Conservation (phyloP, 495 filamentous ascomycete species). For the Penicillium crystallinum region DNA sequence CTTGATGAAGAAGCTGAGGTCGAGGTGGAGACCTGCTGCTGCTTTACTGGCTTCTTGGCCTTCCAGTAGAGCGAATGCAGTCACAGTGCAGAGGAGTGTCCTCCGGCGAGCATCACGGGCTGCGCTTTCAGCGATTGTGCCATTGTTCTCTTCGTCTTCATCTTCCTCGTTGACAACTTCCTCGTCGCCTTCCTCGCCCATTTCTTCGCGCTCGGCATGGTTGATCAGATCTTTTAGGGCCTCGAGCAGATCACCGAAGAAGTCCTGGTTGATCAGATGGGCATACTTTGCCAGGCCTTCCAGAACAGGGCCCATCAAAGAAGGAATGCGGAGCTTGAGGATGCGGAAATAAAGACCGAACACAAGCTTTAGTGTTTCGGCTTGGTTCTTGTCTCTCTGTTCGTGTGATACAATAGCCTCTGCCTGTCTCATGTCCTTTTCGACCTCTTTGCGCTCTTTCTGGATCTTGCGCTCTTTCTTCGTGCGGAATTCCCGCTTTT, state of each 20-base stretch:
- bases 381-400: constrained; percentile 85
- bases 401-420: constrained; percentile 88
- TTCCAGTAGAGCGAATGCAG: constrained; percentile 86
- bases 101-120: constrained; percentile 70
- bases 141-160: constrained; percentile 37
- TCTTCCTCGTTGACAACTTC: constrained; percentile 24
- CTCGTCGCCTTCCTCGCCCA: constrained; percentile 44
- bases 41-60: constrained; percentile 74
- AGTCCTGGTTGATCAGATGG: constrained; percentile 95
- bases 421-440: constrained; percentile 90
- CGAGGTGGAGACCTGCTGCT: constrained; percentile 66
- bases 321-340: constrained; percentile 66
- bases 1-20: constrained; percentile 89
- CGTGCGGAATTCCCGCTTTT: constrained; percentile 69
- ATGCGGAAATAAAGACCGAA: constrained; percentile 94
- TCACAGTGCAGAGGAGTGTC: constrained; percentile 89
- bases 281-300: constrained; percentile 90
- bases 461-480: constrained; percentile 69
- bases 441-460: constrained; percentile 77
- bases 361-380: constrained; percentile 90
- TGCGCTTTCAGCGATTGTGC: constrained; percentile 19
- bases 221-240: constrained; percentile 86
- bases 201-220: constrained; percentile 52
- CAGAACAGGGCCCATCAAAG: constrained; percentile 87
- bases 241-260: constrained; percentile 94